Base-by-base conservation (phyloP, 2,329 filamentous ascomycete species). In the Helotiales sp. region DNA sequence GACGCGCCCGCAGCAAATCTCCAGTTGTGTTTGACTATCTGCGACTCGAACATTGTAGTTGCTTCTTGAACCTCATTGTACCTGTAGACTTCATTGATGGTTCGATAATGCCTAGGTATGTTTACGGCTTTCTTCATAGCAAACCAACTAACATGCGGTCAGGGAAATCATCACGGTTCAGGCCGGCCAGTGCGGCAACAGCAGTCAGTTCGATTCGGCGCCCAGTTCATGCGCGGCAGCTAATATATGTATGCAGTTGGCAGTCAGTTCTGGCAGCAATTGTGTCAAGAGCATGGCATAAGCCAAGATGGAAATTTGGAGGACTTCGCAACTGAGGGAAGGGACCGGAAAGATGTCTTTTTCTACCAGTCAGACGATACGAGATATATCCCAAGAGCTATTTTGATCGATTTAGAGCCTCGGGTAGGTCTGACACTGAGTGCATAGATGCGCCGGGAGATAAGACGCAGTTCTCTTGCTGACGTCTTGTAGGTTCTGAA, bases 301-400 rank as follows among this genome's bases (percentile, higher is more conserved):
- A 97, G 91, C 77, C 93, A 96, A 78, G 93, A 98, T 81, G 96
- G 96, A 66, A 98, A 98, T 79, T 87, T 99, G 66, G 94, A 97
- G 79, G 94, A 97, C 80, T 97, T 97, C 83, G 96, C 96, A 77
- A 97, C 93, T 59, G 96, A 98, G 80, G 96, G 96, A 77, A 94
- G 95, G 73, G 96, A 99, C 82, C 91, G 96, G 75, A 99, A 99
- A 80, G 96, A 99, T 81, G 96, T 99, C 69, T 98, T 98, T 83
- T 98, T 97, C 86, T 99, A 98, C 83, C 95, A 96, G 85, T 98
- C 94, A 78, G 96, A 99, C 84, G 96, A 99, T 79, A 99, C 96
- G 67, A 88, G 96, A 82, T 99, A 99, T 81, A 98, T 99, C 73
- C 96, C 96, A 11, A 89, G 96, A 77, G 95, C 96, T 57, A 98